Evolutionary conservation across 2,329 filamentous ascomycete species (phyloP).

Genomic region (Pseudocercospora fuligena): DNA sequence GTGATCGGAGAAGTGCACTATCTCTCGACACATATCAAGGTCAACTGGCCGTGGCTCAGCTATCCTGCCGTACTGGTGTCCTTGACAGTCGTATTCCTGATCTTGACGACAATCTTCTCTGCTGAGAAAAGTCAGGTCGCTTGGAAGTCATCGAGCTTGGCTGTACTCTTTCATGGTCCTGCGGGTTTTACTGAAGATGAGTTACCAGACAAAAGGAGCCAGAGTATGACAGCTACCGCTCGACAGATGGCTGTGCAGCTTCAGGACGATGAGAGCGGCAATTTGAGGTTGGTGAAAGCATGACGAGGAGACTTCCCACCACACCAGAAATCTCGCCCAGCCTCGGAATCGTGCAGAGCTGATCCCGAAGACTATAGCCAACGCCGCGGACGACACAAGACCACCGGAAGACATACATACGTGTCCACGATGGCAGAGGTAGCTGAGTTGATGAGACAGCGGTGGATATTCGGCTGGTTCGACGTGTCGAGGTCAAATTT

Average conservation of each 20-base stretch:
- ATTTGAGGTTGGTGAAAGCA: not conserved
- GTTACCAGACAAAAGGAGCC: not conserved
- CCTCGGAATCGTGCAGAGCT: no score
- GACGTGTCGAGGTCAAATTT: no score
- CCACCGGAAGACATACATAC: no score
- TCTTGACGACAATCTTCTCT: not conserved
- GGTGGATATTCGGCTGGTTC: no score
- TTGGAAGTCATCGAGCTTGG: slow-evolving; percentile 4
- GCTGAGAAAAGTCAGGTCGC: slow-evolving; percentile 4
- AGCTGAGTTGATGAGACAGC: no score
- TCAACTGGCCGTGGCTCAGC: slow-evolving; percentile 7
- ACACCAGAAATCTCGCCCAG: no score
- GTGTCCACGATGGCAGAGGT: no score
- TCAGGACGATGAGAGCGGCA: not conserved
- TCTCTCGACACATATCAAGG: slow-evolving; percentile 3
- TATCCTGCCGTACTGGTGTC: not conserved
- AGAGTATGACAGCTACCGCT: not conserved
- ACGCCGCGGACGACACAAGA: no score
- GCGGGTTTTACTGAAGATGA: not conserved
- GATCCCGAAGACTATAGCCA: no score
- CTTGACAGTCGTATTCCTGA: not conserved
- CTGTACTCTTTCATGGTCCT: not conserved
- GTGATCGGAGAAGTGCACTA: not conserved
- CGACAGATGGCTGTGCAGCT: not conserved
- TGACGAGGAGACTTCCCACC: not conserved